These are phyloP conservation scores for Paecilomyces formosus DNA, from an alignment of 2,329 filamentous ascomycete genomes.

Conservation along the genomic window DNA sequence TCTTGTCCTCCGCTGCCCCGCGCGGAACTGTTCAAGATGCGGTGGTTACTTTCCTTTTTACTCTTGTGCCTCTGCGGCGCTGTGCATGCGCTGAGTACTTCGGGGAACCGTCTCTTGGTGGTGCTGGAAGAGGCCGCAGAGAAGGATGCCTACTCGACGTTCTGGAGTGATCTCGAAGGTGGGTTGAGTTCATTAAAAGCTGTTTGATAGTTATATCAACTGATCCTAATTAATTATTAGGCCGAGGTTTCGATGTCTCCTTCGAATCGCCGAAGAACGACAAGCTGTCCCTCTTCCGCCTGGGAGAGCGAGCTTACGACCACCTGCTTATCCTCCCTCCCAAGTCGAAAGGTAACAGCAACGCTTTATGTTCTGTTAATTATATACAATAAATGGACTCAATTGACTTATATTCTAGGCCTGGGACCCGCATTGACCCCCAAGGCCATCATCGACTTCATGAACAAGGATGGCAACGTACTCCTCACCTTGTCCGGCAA, in stretches of 20 bases:
- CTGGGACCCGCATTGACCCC: constrained; percentile 85
- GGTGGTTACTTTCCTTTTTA: constrained; percentile 64
- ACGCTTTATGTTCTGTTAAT: background rate
- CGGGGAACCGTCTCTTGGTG: constrained; percentile 73
- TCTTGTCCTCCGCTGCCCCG: constrained; percentile 20
- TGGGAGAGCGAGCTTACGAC: constrained; percentile 84
- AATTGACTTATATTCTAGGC: constrained; percentile 43
- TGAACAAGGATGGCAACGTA: constrained; percentile 88
- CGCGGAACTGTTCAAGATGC: constrained; percentile 52
- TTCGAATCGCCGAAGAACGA: constrained; percentile 81
- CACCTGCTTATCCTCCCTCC: constrained; percentile 83
- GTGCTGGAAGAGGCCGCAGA: constrained; percentile 76
- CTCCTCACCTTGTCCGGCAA: constrained; percentile 74
- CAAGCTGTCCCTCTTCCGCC: constrained; percentile 67
- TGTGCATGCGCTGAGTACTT: constrained; percentile 65
- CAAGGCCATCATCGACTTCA: constrained; percentile 78
- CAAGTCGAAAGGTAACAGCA: constrained; percentile 69
- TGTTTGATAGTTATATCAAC: background rate
- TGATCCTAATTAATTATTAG: constrained; percentile 40
- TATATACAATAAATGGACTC: constrained; percentile 2
- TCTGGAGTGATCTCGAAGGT: constrained; percentile 49
- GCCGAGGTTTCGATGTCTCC: constrained; percentile 70
- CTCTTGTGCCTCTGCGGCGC: constrained; percentile 51
- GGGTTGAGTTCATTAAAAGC: constrained; percentile 5
- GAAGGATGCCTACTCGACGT: constrained; percentile 74